These are phyloP conservation scores for Pichia cabralensis DNA, from an alignment of 805 yeast genomes.

Conservation along the genomic window DNA sequence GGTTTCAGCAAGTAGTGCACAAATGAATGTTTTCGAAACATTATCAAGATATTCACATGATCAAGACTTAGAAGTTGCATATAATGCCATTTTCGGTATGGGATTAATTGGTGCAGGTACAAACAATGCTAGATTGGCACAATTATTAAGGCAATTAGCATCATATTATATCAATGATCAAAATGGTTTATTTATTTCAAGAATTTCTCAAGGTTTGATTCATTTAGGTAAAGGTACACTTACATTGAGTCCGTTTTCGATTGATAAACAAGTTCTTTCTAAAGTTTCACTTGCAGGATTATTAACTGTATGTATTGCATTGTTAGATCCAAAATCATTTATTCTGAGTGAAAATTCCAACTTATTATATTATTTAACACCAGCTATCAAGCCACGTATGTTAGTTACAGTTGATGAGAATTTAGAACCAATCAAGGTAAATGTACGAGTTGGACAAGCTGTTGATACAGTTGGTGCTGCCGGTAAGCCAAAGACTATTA, in stretches of 20 bases:
- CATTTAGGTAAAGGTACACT: slow-evolving; percentile 95
- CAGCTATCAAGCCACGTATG: slow-evolving; percentile 89
- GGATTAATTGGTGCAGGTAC: slow-evolving; percentile 99
- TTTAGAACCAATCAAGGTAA: slow-evolving; percentile 85
- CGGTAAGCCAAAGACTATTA: slow-evolving; percentile 96
- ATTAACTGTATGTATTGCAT: slow-evolving; percentile 71
- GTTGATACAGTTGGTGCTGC: slow-evolving; percentile 99
- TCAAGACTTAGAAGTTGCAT: slow-evolving; percentile 86
- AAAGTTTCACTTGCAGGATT: slow-evolving; percentile 86
- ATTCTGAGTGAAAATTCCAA: slow-evolving; percentile 68
- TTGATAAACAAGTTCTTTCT: slow-evolving; percentile 77
- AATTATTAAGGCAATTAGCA: slow-evolving; percentile 88
- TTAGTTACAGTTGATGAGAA: slow-evolving; percentile 87
- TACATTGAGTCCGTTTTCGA: slow-evolving; percentile 80
- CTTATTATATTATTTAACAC: slow-evolving; percentile 73
- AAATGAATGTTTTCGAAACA: slow-evolving; percentile 94
- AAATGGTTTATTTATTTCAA: slow-evolving; percentile 82
- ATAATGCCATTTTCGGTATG: slow-evolving; percentile 92
- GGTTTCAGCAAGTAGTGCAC: slow-evolving; percentile 86
- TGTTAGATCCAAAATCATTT: slow-evolving; percentile 78
- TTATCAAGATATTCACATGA: slow-evolving; percentile 95
- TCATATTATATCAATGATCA: slow-evolving; percentile 85
- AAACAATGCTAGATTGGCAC: slow-evolving; percentile 95
- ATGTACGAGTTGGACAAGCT: slow-evolving; percentile 97
- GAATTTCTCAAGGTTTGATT: slow-evolving; percentile 90